Conservation (phyloP, 345 rosid genomes). For the Populus ilicifolia region DNA sequence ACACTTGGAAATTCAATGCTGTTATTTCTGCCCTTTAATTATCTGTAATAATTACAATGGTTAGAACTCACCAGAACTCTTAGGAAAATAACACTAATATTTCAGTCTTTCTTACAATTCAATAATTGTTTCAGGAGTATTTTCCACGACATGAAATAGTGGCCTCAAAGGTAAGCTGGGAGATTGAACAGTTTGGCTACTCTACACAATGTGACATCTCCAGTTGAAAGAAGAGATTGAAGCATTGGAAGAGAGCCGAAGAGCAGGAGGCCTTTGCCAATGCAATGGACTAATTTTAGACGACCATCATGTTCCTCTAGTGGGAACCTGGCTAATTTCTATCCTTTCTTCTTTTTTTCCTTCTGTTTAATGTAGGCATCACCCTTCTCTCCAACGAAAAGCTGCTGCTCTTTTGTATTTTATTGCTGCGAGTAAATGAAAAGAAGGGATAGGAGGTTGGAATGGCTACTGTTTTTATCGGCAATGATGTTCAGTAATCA, state of each 20-base stretch:
- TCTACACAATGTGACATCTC: conserved; percentile 48
- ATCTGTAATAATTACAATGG: too few relatives aligned
- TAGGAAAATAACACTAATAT: too few relatives aligned
- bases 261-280: background rate
- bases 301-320: conserved; percentile 13
- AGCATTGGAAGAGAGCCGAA: background rate
- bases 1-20: too few relatives aligned
- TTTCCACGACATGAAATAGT: conserved; percentile 67
- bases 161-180: conserved; percentile 76
- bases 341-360: background rate
- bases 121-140: conserved; percentile 46
- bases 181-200: conserved; percentile 48
- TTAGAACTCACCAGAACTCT: too few relatives aligned
- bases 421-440: background rate
- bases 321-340: conserved; percentile 7
- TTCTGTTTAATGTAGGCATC: background rate
- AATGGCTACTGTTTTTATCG: too few relatives aligned
- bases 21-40: too few relatives aligned
- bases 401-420: background rate
- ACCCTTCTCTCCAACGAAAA: background rate
- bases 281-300: conserved; percentile 24
- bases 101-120: background rate
- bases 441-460: too few relatives aligned
- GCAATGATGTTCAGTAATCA: too few relatives aligned
- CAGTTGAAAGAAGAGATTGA: conserved; percentile 35